Conservation (phyloP, 257 asterid genomes). For the Dorcoceras hygrometricum region DNA sequence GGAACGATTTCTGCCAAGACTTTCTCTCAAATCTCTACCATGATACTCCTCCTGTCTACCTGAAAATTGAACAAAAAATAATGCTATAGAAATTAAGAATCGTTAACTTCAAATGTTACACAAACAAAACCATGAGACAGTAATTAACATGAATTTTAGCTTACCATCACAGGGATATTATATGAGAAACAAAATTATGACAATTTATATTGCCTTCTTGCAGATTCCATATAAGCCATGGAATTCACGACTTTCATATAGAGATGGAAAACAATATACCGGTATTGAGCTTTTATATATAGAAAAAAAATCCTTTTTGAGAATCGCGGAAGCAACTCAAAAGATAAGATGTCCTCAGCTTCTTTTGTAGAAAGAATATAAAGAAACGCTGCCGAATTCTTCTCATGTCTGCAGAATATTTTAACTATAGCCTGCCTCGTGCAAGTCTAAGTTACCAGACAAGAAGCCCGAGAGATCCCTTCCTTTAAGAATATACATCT, state of each 20-base stretch:
- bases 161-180: conserved; percentile 63
- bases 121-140: conserved; percentile 30
- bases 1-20: conserved; percentile 74
- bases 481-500: conserved; percentile 43
- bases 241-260: conserved; percentile 48
- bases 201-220: conserved; percentile 63
- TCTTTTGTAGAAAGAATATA: conserved; percentile 38
- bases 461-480: conserved; percentile 42
- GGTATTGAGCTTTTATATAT: conserved; percentile 43
- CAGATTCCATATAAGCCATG: conserved; percentile 61
- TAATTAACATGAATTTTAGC: conserved; percentile 37
- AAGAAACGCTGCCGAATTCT: conserved; percentile 42
- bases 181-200: conserved; percentile 58
- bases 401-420: conserved; percentile 36
- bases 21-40: conserved; percentile 78
- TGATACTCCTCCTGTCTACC: conserved; percentile 67
- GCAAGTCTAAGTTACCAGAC: conserved; percentile 41
- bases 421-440: conserved; percentile 36
- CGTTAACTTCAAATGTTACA: conserved; percentile 19
- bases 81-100: conserved; percentile 18
- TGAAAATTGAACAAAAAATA: conserved; percentile 33
- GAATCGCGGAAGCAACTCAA: conserved; percentile 59
- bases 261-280: conserved; percentile 51
- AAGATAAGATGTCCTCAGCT: conserved; percentile 45
- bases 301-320: conserved; percentile 43